phyloP scores from a whole-genome alignment of 1,284 basidiomycete genomes.

The Pascua sp. region DNA sequence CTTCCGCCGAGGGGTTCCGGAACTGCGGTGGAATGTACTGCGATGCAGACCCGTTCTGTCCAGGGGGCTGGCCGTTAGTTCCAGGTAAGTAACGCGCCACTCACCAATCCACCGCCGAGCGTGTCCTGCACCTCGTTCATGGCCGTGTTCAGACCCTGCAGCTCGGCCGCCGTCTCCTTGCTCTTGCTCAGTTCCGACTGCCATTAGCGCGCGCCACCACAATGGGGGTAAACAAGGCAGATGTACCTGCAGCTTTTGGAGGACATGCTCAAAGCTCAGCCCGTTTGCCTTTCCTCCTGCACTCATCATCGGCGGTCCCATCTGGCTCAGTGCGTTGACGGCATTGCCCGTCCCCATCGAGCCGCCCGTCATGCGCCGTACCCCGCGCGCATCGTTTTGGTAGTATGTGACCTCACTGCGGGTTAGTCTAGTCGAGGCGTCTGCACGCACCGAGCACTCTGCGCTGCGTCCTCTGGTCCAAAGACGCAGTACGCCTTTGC shows the following conservation, averaged over 20 bases:
- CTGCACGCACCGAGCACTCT: slow-evolving; percentile 40
- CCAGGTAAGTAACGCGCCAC: slow-evolving; percentile 35
- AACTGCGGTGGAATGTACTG: slow-evolving; percentile 45
- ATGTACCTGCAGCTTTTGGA: slow-evolving; percentile 52
- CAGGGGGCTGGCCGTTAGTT: slow-evolving; percentile 47
- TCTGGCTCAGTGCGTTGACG: slow-evolving; percentile 22
- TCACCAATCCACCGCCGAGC: slow-evolving; percentile 73
- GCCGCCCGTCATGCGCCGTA: slow-evolving; percentile 11
- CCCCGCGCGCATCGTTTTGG: slow-evolving; percentile 32
- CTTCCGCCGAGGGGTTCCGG: slow-evolving; percentile 39
- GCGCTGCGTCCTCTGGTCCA: slow-evolving; percentile 70
- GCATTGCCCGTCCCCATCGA: slow-evolving; percentile 2
- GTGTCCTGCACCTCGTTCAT: slow-evolving; percentile 92
- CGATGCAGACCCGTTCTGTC: slow-evolving; percentile 48
- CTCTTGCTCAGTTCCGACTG: slow-evolving; percentile 91
- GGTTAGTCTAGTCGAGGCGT: neutral
- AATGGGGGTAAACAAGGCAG: too few species aligned
- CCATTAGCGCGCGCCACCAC: slow-evolving; percentile 34
- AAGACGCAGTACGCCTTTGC: slow-evolving; percentile 88
- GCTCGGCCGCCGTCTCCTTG: slow-evolving; percentile 85
- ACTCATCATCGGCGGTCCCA: slow-evolving; percentile 39
- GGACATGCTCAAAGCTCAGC: slow-evolving; percentile 53
- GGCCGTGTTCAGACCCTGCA: slow-evolving; percentile 71
- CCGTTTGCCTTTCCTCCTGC: slow-evolving; percentile 47
- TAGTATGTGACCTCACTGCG: slow-evolving; percentile 44